Percentiles rank a stretch among this genome's conserved stretches.
phyloP scores from a whole-genome alignment of 2,329 filamentous ascomycete genomes.

The Fusarium subtropicale region DNA sequence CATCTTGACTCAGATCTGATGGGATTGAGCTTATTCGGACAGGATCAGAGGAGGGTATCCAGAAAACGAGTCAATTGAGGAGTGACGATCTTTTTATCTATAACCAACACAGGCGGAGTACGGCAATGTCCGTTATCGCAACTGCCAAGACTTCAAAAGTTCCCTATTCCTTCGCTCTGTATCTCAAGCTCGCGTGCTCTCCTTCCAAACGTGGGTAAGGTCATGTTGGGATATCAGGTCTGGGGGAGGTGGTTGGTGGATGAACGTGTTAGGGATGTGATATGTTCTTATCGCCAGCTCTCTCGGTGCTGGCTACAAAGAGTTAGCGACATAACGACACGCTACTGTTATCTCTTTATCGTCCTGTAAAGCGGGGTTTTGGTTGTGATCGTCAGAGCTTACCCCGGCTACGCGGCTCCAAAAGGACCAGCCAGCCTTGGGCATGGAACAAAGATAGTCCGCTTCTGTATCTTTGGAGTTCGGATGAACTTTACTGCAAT shows the following conservation, averaged over 20 bases:
- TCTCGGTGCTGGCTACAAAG: accelerated
- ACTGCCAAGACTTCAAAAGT: slow-evolving; percentile 32
- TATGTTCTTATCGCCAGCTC: background rate
- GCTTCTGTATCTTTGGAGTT: background rate
- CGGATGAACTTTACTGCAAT: no score
- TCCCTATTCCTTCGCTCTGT: slow-evolving; percentile 7
- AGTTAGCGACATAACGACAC: accelerated
- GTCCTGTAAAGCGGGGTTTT: background rate
- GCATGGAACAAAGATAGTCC: background rate
- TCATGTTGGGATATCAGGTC: background rate
- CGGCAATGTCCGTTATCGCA: slow-evolving; percentile 27
- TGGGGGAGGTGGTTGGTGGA: background rate
- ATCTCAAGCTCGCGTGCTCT: slow-evolving; percentile 21
- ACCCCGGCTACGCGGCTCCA: background rate
- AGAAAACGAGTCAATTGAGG: slow-evolving; percentile 5
- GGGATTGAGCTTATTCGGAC: background rate
- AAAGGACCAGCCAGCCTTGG: background rate
- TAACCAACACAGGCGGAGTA: background rate
- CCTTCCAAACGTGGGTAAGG: slow-evolving; percentile 29
- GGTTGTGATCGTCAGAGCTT: background rate
- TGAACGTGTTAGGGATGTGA: accelerated
- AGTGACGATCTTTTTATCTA: slow-evolving; percentile 30
- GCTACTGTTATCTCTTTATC: background rate
- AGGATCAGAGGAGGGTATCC: background rate
- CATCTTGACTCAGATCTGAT: slow-evolving; percentile 29